Evolutionary conservation across 306 rosid genomes (phyloP), one percentile per base, ranked within the genome.

Genomic region (Alnus glutinosa): DNA sequence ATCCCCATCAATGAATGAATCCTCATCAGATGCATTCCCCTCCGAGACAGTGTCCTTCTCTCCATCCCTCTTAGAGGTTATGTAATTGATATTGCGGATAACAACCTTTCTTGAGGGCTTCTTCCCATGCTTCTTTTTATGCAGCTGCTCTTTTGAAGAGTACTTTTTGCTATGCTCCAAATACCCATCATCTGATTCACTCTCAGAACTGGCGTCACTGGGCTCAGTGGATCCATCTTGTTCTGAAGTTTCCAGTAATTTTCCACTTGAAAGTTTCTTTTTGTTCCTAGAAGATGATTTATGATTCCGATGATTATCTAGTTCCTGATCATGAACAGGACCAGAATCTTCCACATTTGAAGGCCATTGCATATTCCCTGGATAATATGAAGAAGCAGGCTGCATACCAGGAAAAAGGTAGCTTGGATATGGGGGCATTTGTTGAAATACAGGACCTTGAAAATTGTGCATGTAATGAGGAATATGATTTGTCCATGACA

Each of bases 11-110:
- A 90, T 67, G 69, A 73, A 84, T 19, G 80, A 97, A 85, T 85
- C 91, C 77, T 93, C 94, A 9, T 89, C 82, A 4, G 96, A 91
- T 69, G 89, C 82, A 83, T 81, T 86, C 59, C 76, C 97, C 47
- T 95, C 97, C 3, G 98, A 87, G 80, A 7, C 28, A 78, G 89
- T 87, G 73, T 88, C 92, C 75, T 80, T 86, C 72, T 87, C 97
- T 63, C 90, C 97, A 75, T 94, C 93, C 81, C 88, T 86, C 57
- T 89, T 92, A 44, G 98, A 91, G 75, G 96, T 91, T 78, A 96
- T 96, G 85, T 96, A 96, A 79, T 96, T 96, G 74, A 96, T 96
- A 84, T 96, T 96, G 52, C 98, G 99, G 68, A 96, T 96, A 62
- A 93, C 97, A 54, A 96, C 99, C 82, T 87, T 91, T 86, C 99